Percentiles rank a stretch among this genome's conserved stretches.
Evolutionary conservation across 2,329 filamentous ascomycete genomes (phyloP).

Genomic region (Colletotrichum sp.): DNA sequence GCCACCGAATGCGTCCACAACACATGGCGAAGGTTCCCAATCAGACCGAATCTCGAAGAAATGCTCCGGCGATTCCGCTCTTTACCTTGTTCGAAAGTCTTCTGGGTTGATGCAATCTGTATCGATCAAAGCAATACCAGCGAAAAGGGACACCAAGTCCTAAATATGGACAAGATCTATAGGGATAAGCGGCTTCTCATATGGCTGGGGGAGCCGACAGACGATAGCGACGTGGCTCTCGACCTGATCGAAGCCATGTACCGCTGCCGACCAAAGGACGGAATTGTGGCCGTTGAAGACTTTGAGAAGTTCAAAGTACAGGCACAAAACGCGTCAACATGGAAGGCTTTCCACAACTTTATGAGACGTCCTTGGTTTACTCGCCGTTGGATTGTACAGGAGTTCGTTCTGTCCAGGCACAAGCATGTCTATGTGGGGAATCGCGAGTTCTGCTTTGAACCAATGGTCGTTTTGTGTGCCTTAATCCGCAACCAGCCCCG

Average conservation of each 20-base stretch:
- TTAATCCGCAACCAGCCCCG: background rate
- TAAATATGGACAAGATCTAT: constrained; percentile 2
- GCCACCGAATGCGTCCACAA: too few species aligned
- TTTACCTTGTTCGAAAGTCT: background rate
- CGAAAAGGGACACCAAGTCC: constrained; percentile 7
- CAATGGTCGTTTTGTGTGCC: background rate
- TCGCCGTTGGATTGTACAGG: background rate
- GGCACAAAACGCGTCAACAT: background rate
- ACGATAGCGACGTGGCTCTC: background rate
- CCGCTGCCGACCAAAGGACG: too few species aligned
- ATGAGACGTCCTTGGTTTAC: background rate
- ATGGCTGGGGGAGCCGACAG: background rate
- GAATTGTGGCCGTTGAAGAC: too few species aligned
- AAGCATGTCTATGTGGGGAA: background rate
- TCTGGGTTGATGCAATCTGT: background rate
- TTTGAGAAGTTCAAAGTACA: too few species aligned
- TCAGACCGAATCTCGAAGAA: background rate
- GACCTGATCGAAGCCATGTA: background rate
- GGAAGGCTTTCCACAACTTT: background rate
- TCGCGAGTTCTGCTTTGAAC: background rate
- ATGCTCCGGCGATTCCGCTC: background rate
- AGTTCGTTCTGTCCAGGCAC: background rate
- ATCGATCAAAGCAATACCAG: background rate
- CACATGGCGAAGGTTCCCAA: background rate
- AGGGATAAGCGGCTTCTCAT: background rate